Base-by-base conservation (phyloP, 2,329 filamentous ascomycete species). In the Stachybotrys chlorohalonatus region DNA sequence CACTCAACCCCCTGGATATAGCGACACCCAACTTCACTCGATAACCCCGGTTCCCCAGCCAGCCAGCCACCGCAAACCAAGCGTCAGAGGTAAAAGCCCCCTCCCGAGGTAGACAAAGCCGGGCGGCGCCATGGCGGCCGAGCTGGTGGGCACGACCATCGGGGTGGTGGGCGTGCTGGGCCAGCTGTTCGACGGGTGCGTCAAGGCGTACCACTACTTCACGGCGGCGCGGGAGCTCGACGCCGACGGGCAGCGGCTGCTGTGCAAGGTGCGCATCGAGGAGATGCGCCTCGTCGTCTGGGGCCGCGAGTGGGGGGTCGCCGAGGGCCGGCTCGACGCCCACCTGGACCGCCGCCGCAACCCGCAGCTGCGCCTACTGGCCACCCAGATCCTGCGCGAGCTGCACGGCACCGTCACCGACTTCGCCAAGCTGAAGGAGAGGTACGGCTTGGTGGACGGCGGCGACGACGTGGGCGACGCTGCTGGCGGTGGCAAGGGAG, bases 211-310 rank as follows among this genome's bases (percentile, higher is more conserved):
- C 59, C 63, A 67, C 31, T 70, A 73, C 66, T 77, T 77, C 62
- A 71, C 71, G 15, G 63, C 68, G 15, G 74, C 75, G 1, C 61
- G 65, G 47, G 69, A 74, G 50, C 63, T 76, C n/a, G 73, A 75
- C 55, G 62, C 63, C 24, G 73, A 77, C 61, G 69, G 67, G 56
- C 71, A 75, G 61, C 68, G 71, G 46, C 64, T 77, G 36, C 63
- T 75, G 48, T 76, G 74, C 65, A 77, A 77, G 60, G 72, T 77
- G 54, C 71, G 73, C 52, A 77, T 77, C 60, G 75, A 77, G 64
- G 75, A 77, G 68, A 76, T 75, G 72, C 68, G 75, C 5, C 67
- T 77, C 42, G 62, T 73, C 32, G 72, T 76, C 55, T 77, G 75
- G 75, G 75, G 75, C 16, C 63, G 75, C 36, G 72, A 76, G 58